Percentiles rank a stretch among this genome's conserved stretches.
Conservation (phyloP, 495 filamentous ascomycete genomes). For the Penicillium lagena region DNA sequence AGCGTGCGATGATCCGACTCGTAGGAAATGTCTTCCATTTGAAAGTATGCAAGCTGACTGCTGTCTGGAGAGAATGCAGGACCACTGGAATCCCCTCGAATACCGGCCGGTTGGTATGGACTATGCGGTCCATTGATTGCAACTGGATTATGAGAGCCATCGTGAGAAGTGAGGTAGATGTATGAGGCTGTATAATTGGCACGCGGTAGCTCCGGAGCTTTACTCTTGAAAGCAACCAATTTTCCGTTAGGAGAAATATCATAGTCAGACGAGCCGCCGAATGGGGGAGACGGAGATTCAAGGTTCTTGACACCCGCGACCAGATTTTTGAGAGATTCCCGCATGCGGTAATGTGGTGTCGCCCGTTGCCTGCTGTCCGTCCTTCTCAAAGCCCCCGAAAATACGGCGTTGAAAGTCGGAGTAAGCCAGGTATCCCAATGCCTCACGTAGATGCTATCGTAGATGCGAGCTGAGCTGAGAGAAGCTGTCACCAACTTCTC, state of each 20-base stretch:
- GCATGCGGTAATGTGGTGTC: constrained; percentile 7
- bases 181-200: constrained; percentile 34
- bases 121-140: constrained; percentile 31
- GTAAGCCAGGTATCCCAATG: constrained; percentile 72
- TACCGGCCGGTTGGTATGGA: constrained; percentile 16
- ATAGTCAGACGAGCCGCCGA: constrained; percentile 34
- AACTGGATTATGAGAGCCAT: constrained; percentile 21
- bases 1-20: constrained; percentile 30
- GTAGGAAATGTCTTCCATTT: constrained; percentile 31
- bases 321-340: constrained; percentile 31
- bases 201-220: constrained; percentile 30
- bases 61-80: constrained; percentile 35
- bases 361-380: constrained; percentile 6
- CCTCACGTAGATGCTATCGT: constrained; percentile 63
- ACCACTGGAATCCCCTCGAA: constrained; percentile 26
- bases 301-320: constrained; percentile 36
- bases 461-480: constrained; percentile 56
- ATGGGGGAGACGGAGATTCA: constrained; percentile 39
- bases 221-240: constrained; percentile 37
- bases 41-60: constrained; percentile 30
- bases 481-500: constrained; percentile 48
- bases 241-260: constrained; percentile 33
- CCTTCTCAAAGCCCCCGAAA: constrained; percentile 31
- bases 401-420: constrained; percentile 39
- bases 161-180: constrained; percentile 33